Evolutionary conservation across 805 yeast species (phyloP).

Genomic region (Ogataea haglerorum): DNA sequence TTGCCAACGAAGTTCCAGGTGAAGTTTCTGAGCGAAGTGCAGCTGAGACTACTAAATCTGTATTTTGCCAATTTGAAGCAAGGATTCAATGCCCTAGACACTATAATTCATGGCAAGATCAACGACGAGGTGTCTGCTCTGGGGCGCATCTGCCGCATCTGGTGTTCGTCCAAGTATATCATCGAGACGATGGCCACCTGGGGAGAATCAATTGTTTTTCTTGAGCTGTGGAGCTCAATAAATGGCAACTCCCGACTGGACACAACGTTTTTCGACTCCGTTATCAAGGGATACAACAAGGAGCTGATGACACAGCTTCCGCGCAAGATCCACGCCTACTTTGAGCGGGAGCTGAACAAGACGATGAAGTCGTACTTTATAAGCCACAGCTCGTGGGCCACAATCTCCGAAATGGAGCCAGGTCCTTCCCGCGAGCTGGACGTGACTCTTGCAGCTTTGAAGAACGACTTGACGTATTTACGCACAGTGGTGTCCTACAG

Average conservation of each 20-base stretch:
- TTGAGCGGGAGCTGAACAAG: slow-evolving; percentile 36
- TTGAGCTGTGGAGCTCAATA: slow-evolving; percentile 39
- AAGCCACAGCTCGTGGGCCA: slow-evolving; percentile 29
- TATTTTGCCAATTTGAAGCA: slow-evolving; percentile 44
- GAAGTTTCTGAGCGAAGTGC: slow-evolving; percentile 55
- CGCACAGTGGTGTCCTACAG: slow-evolving; percentile 28
- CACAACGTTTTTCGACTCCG: slow-evolving; percentile 43
- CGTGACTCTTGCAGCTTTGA: slow-evolving; percentile 25
- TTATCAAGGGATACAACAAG: slow-evolving; percentile 35
- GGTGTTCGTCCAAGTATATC: slow-evolving; percentile 36
- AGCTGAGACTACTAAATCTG: slow-evolving; percentile 50
- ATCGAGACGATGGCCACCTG: slow-evolving; percentile 38
- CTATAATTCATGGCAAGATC: slow-evolving; percentile 27
- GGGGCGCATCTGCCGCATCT: slow-evolving; percentile 40
- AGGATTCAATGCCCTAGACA: slow-evolving; percentile 42
- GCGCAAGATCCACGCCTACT: slow-evolving; percentile 27
- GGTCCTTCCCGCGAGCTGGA: slow-evolving; percentile 24
- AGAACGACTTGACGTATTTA: slow-evolving; percentile 30
- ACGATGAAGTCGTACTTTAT: slow-evolving; percentile 37
- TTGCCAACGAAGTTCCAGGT: slow-evolving; percentile 51
- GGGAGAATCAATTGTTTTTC: slow-evolving; percentile 41
- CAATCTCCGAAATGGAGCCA: slow-evolving; percentile 1
- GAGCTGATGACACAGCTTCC: slow-evolving; percentile 31
- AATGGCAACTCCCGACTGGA: slow-evolving; percentile 23
- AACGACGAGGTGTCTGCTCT: slow-evolving; percentile 26